A percentile compares a stretch with the other conserved stretches of the same genome.
Evolutionary conservation across 1,284 basidiomycete genomes (phyloP).

Genomic region (Rhodofomes roseus): DNA sequence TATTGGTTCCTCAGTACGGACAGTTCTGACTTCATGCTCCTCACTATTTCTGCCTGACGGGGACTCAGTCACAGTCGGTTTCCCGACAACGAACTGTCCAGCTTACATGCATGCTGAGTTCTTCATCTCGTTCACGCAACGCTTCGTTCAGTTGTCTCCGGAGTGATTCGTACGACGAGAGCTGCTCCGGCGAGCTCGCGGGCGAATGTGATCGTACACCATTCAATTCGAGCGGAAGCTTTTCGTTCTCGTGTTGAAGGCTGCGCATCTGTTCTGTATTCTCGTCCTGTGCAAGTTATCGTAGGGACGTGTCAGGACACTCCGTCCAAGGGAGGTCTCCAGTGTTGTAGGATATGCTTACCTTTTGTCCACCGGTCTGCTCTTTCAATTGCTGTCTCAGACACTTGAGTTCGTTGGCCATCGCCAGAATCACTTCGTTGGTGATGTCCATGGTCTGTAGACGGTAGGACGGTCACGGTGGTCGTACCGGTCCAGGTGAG

Average conservation of each 20-base stretch:
- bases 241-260: not conserved
- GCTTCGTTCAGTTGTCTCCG: not conserved
- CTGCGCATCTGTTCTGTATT: not conserved
- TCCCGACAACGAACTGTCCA: not conserved
- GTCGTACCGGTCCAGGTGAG: no score
- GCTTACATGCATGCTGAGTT: not conserved
- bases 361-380: not conserved
- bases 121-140: not conserved
- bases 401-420: slow-evolving; percentile 13
- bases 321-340: not conserved
- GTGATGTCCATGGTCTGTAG: slow-evolving; percentile 3
- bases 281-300: not conserved
- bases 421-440: slow-evolving; percentile 10
- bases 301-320: not conserved
- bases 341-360: not conserved
- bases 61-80: not conserved
- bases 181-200: not conserved
- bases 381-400: slow-evolving; percentile 7
- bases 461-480: not conserved
- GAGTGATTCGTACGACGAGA: not conserved
- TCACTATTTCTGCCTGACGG: not conserved
- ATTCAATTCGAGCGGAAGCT: not conserved
- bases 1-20: not conserved
- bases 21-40: not conserved
- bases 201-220: no score